These are phyloP conservation scores for Hymenotorrendiella dingleyae DNA, from an alignment of 2,329 filamentous ascomycete species.

Conservation along the genomic window DNA sequence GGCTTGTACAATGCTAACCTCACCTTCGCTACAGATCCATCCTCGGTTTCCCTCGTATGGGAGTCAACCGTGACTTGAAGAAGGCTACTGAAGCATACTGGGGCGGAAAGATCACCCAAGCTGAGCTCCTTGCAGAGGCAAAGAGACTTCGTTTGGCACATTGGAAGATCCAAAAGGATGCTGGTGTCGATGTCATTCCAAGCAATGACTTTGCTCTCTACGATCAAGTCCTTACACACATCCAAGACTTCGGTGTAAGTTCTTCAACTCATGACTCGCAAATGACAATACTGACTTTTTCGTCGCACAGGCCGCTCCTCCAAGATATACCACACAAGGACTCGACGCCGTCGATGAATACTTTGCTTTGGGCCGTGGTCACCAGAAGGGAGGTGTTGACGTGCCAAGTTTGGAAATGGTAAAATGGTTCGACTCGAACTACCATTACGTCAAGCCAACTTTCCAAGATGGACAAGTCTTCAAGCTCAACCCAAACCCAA, in stretches of 20 bases:
- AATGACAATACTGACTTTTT: constrained; percentile 15
- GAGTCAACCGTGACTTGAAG: constrained; percentile 97
- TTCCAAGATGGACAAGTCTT: constrained; percentile 96
- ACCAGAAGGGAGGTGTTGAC: constrained; percentile 91
- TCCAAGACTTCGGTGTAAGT: constrained; percentile 92
- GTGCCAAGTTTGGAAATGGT: constrained; percentile 97
- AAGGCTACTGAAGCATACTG: constrained; percentile 99
- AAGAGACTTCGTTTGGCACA: constrained; percentile 95
- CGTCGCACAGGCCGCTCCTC: constrained; percentile 66
- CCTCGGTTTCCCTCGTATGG: constrained; percentile 99
- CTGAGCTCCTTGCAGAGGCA: constrained; percentile 86
- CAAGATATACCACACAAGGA: constrained; percentile 86
- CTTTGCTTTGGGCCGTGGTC: constrained; percentile 99
- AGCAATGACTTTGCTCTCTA: constrained; percentile 99
- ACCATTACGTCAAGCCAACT: constrained; percentile 99
- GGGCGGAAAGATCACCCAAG: constrained; percentile 88
- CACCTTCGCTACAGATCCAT: constrained; percentile 45
- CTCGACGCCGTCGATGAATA: constrained; percentile 90
- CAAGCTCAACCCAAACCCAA: constrained; percentile 79
- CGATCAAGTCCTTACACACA: constrained; percentile 95
- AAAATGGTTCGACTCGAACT: constrained; percentile 99
- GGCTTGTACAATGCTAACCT: constrained; percentile 10
- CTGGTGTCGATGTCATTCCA: constrained; percentile 94
- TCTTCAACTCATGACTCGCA: neutral
- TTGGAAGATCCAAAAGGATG: constrained; percentile 99